These are phyloP conservation scores for Boletus sp. DNA, from an alignment of 768 basidiomycete species.

Conservation along the genomic window DNA sequence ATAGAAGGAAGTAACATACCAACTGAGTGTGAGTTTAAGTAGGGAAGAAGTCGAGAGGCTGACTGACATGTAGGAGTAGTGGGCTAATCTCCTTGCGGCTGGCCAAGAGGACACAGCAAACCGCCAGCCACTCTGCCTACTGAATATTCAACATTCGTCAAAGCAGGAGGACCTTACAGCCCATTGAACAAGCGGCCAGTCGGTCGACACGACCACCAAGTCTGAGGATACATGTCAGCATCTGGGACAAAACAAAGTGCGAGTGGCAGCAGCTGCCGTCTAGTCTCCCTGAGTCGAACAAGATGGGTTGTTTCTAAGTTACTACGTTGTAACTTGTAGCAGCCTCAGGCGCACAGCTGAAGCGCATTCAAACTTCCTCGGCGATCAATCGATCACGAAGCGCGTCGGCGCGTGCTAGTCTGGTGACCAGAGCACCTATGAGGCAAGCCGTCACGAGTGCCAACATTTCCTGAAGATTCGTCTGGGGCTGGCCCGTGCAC, in stretches of 20 bases:
- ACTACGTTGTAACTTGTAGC: no score
- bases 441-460: no score
- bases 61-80: slow-evolving; percentile 3
- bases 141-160: neutral
- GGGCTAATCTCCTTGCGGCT: slow-evolving; percentile 4
- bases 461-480: no score
- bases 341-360: no score
- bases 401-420: no score
- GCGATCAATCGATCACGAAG: no score
- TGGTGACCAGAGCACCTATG: no score
- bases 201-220: neutral
- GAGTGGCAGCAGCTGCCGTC: no score
- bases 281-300: no score
- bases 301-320: no score
- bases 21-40: slow-evolving; percentile 2
- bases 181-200: neutral
- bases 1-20: slow-evolving; percentile 13
- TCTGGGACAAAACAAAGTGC: neutral
- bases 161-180: neutral
- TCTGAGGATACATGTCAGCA: neutral
- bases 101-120: neutral
- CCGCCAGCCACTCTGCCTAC: neutral
- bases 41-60: slow-evolving; percentile 16
- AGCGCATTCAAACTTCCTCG: no score
- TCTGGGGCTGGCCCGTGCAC: no score